Percentiles rank a stretch among this genome's conserved stretches.
Conservation (phyloP, 306 rosid genomes). For the Vicia villosa region DNA sequence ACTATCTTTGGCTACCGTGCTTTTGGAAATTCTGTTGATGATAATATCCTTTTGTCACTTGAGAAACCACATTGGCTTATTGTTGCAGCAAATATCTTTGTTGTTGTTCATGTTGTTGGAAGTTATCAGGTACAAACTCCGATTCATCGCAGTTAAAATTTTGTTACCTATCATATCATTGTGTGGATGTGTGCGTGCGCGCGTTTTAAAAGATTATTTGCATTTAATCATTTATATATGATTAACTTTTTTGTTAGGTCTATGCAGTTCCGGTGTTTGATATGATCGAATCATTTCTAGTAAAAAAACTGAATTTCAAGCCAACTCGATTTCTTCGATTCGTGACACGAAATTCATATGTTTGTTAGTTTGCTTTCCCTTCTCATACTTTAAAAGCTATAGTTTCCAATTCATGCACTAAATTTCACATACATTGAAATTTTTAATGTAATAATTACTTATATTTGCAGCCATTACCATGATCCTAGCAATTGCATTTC, state of each 20-base stretch:
- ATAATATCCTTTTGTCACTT: conserved; percentile 69
- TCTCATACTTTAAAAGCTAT: neutral
- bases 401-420: neutral
- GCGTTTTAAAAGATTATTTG: neutral
- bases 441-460: neutral
- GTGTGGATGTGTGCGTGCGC: neutral
- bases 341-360: conserved; percentile 54
- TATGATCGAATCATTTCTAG: conserved; percentile 67
- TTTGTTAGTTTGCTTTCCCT: conserved; percentile 51
- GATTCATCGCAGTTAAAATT: neutral
- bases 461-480: conserved; percentile 65
- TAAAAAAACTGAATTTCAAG: conserved; percentile 52
- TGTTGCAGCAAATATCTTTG: conserved; percentile 71
- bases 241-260: conserved; percentile 42
- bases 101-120: conserved; percentile 79
- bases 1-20: conserved; percentile 64
- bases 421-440: neutral
- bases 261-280: conserved; percentile 82
- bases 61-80: conserved; percentile 73
- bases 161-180: too few relatives aligned
- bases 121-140: conserved; percentile 67
- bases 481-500: conserved; percentile 70
- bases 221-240: neutral
- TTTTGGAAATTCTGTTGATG: conserved; percentile 61
- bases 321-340: conserved; percentile 63